phyloP scores from a whole-genome alignment of 257 asterid species.

The Forsythia suspensa region DNA sequence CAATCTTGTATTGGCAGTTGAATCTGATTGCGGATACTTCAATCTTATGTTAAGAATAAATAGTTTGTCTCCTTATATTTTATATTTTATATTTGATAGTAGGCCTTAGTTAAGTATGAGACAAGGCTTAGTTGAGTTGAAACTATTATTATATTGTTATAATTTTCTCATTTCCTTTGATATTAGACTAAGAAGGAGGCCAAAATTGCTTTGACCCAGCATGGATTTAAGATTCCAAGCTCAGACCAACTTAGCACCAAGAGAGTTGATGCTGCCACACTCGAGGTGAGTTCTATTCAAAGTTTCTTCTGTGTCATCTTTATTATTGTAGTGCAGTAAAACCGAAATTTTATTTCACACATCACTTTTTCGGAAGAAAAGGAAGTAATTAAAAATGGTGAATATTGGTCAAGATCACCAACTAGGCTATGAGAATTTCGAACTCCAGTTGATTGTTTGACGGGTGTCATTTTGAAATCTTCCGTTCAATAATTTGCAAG shows the following conservation, averaged over 20 bases:
- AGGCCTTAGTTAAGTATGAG: background rate
- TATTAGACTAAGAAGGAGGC: slow-evolving; percentile 80
- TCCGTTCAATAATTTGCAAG: too few species aligned
- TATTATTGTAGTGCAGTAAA: background rate
- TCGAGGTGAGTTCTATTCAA: slow-evolving; percentile 55
- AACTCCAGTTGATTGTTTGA: too few species aligned
- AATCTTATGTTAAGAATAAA: background rate
- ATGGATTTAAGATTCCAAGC: slow-evolving; percentile 83
- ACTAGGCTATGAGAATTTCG: background rate
- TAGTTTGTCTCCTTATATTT: background rate
- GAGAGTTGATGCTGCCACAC: slow-evolving; percentile 76
- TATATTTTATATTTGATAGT: background rate
- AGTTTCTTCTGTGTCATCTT: background rate
- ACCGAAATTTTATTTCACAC: background rate
- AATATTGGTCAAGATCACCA: background rate
- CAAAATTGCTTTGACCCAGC: slow-evolving; percentile 46
- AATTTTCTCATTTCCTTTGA: slow-evolving; percentile 22
- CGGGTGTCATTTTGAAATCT: too few species aligned
- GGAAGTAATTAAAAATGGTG: background rate
- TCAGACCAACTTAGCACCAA: slow-evolving; percentile 65
- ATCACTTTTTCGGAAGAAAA: background rate
- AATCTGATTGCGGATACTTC: background rate
- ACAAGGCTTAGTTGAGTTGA: background rate
- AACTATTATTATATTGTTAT: background rate
- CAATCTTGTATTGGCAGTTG: slow-evolving; percentile 8